These are phyloP conservation scores for Alternaria rosae DNA, from an alignment of 2,329 filamentous ascomycete genomes.

Conservation along the genomic window DNA sequence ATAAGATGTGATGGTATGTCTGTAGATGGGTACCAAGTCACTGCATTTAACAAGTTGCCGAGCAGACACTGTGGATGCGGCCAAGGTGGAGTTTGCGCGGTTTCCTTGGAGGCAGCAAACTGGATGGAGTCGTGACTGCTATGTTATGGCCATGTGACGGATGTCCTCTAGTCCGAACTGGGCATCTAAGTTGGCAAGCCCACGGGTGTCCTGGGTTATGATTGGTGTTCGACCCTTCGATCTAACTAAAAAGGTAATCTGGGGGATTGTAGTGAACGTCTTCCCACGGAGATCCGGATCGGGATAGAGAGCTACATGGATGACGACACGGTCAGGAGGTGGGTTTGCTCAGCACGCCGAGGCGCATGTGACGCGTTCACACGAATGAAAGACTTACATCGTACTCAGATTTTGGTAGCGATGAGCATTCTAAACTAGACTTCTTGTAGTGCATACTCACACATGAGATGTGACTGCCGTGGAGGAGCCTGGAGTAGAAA, in stretches of 20 bases:
- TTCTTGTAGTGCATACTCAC: neutral
- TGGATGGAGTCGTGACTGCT: slow-evolving; percentile 4
- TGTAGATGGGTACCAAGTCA: slow-evolving; percentile 11
- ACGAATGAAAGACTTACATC: neutral
- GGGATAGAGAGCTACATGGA: neutral
- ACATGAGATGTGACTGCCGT: neutral
- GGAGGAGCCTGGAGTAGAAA: neutral
- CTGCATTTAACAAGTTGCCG: slow-evolving; percentile 6
- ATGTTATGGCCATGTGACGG: slow-evolving; percentile 1
- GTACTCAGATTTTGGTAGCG: neutral
- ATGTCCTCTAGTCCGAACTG: slow-evolving; percentile 14
- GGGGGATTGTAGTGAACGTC: neutral
- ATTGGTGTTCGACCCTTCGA: slow-evolving; percentile 7
- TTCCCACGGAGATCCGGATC: neutral
- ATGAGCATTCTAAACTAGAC: neutral
- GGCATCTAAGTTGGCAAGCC: slow-evolving; percentile 18
- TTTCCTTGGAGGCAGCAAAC: slow-evolving; percentile 16
- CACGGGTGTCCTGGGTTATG: slow-evolving; percentile 1
- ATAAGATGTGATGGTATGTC: slow-evolving; percentile 14
- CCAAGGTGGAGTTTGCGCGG: neutral
- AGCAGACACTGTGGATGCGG: slow-evolving; percentile 8
- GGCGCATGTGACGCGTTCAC: slow-evolving; percentile 9
- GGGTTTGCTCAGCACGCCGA: neutral
- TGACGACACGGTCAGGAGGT: neutral
- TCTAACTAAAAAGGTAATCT: slow-evolving; percentile 2